phyloP scores from a whole-genome alignment of 495 filamentous ascomycete genomes.

The Hypomontagnella monticulosa region DNA sequence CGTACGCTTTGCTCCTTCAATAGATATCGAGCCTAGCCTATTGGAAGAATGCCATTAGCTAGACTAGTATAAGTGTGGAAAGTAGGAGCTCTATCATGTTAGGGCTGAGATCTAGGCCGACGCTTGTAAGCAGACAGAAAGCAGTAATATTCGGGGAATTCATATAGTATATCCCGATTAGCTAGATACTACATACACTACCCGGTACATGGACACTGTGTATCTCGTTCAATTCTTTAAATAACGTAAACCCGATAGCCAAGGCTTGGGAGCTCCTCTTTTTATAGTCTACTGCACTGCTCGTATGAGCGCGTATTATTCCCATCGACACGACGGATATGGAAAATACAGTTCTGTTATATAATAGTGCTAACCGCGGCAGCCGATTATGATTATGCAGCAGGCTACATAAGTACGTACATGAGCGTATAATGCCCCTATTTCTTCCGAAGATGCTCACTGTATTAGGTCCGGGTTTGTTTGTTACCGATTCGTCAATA shows the following conservation, averaged over 20 bases:
- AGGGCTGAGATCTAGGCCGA: conserved; percentile 2
- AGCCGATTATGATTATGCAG: too few species aligned
- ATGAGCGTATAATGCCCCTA: too few species aligned
- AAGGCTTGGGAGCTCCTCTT: background rate
- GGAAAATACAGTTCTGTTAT: too few species aligned
- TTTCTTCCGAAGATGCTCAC: too few species aligned
- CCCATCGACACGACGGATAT: too few species aligned
- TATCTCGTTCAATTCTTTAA: background rate
- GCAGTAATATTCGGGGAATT: background rate
- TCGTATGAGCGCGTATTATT: too few species aligned
- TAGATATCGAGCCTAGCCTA: background rate
- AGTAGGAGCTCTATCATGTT: conserved; percentile 1
- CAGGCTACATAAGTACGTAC: too few species aligned
- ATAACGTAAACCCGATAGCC: background rate
- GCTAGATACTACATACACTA: background rate
- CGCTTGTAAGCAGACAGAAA: background rate
- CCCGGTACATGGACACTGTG: background rate
- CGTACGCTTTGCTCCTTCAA: background rate
- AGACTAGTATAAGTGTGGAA: conserved; percentile 17
- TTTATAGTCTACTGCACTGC: too few species aligned
- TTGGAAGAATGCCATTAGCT: conserved; percentile 2
- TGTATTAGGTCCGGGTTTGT: too few species aligned
- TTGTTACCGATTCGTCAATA: too few species aligned
- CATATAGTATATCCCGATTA: background rate
- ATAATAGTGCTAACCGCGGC: too few species aligned